These are phyloP conservation scores for Aspergillus sparsus DNA, from an alignment of 495 filamentous ascomycete genomes.

Conservation along the genomic window DNA sequence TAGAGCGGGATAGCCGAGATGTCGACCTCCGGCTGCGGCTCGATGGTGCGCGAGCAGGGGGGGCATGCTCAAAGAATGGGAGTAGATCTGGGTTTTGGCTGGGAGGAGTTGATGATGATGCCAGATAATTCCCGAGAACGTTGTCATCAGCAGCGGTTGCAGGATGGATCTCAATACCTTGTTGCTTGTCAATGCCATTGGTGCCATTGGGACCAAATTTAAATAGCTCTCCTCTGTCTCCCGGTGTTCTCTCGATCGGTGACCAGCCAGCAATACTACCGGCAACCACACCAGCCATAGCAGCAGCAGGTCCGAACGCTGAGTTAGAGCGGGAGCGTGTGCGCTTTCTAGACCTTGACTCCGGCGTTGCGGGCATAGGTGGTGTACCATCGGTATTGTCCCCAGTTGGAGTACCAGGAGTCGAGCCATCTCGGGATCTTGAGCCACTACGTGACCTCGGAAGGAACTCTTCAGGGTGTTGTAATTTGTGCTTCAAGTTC, in stretches of 20 bases:
- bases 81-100: slow-evolving; percentile 60
- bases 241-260: slow-evolving; percentile 65
- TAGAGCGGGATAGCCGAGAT: slow-evolving; percentile 45
- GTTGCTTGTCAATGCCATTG: slow-evolving; percentile 49
- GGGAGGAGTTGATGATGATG: slow-evolving; percentile 50
- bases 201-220: slow-evolving; percentile 46
- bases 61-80: slow-evolving; percentile 52
- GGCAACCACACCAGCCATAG: slow-evolving; percentile 83
- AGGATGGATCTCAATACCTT: slow-evolving; percentile 60
- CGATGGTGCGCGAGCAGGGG: slow-evolving; percentile 40
- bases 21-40: slow-evolving; percentile 40
- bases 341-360: slow-evolving; percentile 68
- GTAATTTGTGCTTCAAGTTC: slow-evolving; percentile 79
- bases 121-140: slow-evolving; percentile 48
- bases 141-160: slow-evolving; percentile 57
- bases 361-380: slow-evolving; percentile 63
- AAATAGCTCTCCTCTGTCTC: slow-evolving; percentile 49
- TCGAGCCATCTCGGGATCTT: slow-evolving; percentile 69
- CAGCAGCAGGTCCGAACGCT: slow-evolving; percentile 76
- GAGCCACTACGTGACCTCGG: slow-evolving; percentile 73
- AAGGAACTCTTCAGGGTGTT: slow-evolving; percentile 75
- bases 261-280: slow-evolving; percentile 89
- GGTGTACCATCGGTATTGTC: slow-evolving; percentile 51
- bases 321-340: slow-evolving; percentile 86
- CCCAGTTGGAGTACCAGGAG: slow-evolving; percentile 65